Percentiles rank a stretch among this genome's conserved stretches.
These are phyloP conservation scores for Psidium guajava DNA, from an alignment of 345 rosid species.

Conservation along the genomic window DNA sequence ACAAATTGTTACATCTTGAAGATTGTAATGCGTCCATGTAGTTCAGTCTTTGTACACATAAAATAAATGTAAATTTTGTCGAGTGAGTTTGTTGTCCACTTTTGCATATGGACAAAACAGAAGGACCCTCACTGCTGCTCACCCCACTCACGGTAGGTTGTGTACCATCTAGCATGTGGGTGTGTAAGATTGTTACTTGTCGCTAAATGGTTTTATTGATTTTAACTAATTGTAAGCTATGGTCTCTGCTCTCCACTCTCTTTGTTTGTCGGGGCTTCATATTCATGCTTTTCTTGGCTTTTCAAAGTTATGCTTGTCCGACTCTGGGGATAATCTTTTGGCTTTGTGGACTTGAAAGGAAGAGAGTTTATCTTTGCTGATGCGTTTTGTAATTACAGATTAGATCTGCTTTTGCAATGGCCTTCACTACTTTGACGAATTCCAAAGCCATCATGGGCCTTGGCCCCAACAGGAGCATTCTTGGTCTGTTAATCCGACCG, in stretches of 20 bases:
- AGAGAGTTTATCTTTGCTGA: not conserved
- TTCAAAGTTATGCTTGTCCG: not conserved
- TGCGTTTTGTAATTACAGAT: slow-evolving; percentile 33
- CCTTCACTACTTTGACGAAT: slow-evolving; percentile 63
- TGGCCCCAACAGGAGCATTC: slow-evolving; percentile 73
- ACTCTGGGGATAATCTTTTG: not conserved
- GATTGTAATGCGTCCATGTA: not conserved
- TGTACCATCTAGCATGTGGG: not conserved
- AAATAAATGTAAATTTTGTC: not conserved
- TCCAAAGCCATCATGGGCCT: slow-evolving; percentile 41
- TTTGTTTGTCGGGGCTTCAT: not conserved
- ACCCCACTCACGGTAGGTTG: not conserved
- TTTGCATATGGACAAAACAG: not conserved
- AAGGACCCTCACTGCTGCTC: not conserved
- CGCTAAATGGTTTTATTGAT: not conserved
- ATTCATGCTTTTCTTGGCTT: not conserved
- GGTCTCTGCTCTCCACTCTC: not conserved
- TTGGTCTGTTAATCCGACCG: slow-evolving; percentile 84
- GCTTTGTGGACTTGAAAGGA: not conserved
- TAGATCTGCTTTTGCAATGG: slow-evolving; percentile 89
- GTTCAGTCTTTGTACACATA: not conserved
- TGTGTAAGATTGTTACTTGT: not conserved
- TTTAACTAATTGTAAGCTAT: not conserved
- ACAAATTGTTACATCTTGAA: not conserved
- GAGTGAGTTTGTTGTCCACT: not conserved